Evolutionary conservation across 176 grass and related monocot genomes (phyloP).

Genomic region (Calamus simplicifolius): DNA sequence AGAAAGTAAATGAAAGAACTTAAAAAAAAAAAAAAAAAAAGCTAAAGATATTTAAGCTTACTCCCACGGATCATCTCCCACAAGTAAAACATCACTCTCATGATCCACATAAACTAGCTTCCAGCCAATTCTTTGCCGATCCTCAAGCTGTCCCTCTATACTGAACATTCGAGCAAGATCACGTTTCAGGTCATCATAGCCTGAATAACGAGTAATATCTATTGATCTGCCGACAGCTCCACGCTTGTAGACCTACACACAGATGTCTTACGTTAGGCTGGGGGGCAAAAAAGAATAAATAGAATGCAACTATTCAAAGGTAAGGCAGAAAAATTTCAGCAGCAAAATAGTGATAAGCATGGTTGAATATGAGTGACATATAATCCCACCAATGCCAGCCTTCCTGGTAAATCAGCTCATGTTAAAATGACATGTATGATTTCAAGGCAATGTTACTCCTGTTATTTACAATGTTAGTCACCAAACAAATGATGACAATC

Average conservation of each 20-base stretch:
- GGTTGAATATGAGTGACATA: too few species aligned
- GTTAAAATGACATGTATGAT: too few species aligned
- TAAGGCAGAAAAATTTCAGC: too few species aligned
- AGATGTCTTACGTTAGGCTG: conserved; percentile 14
- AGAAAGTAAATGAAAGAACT: too few species aligned
- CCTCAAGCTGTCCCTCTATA: conserved; percentile 97
- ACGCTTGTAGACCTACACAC: conserved; percentile 82
- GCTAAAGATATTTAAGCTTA: conserved; percentile 34
- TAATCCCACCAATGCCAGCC: too few species aligned
- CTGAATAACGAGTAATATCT: conserved; percentile 75
- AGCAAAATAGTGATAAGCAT: too few species aligned
- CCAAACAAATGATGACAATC: too few species aligned
- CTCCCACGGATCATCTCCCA: conserved; percentile 99
- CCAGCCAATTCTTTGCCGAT: conserved; percentile 86
- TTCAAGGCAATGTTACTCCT: too few species aligned
- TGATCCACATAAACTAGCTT: conserved; percentile 97
- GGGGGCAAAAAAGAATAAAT: conserved; percentile 13
- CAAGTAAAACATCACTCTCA: conserved; percentile 83
- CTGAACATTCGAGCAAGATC: conserved; percentile 98
- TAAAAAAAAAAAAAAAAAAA: too few species aligned
- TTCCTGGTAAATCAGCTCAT: too few species aligned
- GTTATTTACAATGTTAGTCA: too few species aligned
- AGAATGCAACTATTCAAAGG: background rate
- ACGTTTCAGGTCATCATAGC: conserved; percentile 81
- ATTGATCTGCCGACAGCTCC: conserved; percentile 96